Evolutionary conservation across 768 basidiomycete genomes (phyloP).

Genomic region (Lentinula raphanica): DNA sequence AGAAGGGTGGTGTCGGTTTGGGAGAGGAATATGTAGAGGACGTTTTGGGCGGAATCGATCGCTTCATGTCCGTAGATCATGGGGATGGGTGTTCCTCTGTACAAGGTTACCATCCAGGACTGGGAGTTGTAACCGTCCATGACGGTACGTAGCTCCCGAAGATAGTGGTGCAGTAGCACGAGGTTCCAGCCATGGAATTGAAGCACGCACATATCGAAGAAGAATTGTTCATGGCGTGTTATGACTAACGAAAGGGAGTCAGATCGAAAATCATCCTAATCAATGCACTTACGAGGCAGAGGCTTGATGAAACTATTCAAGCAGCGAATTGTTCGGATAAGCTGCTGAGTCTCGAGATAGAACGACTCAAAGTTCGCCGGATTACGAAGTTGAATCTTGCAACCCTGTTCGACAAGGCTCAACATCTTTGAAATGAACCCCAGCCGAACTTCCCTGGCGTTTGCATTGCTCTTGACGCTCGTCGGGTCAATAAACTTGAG

Average conservation of each 20-base stretch:
- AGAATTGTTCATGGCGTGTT: constrained; percentile 35
- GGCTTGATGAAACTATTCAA: constrained; percentile 32
- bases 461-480: constrained; percentile 10
- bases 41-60: constrained; percentile 30
- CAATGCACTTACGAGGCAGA: constrained; percentile 26
- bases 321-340: constrained; percentile 28
- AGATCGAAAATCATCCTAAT: constrained; percentile 2
- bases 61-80: constrained; percentile 34
- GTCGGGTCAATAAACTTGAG: constrained; percentile 25
- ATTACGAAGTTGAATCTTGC: constrained; percentile 23
- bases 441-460: constrained; percentile 30
- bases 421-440: constrained; percentile 31
- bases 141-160: constrained; percentile 16
- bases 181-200: constrained; percentile 37
- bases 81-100: constrained; percentile 28
- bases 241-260: constrained; percentile 31
- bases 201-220: constrained; percentile 35
- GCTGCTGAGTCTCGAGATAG: constrained; percentile 27
- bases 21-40: constrained; percentile 29
- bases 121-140: constrained; percentile 20
- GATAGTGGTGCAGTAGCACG: constrained; percentile 31
- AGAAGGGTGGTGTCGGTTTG: constrained; percentile 28
- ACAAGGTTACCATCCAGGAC: constrained; percentile 29
- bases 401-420: constrained; percentile 25
- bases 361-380: constrained; percentile 24